Percentiles rank a stretch among this genome's conserved stretches.
Conservation (phyloP, 176 grass and related monocot species). For the Avena sativa region DNA sequence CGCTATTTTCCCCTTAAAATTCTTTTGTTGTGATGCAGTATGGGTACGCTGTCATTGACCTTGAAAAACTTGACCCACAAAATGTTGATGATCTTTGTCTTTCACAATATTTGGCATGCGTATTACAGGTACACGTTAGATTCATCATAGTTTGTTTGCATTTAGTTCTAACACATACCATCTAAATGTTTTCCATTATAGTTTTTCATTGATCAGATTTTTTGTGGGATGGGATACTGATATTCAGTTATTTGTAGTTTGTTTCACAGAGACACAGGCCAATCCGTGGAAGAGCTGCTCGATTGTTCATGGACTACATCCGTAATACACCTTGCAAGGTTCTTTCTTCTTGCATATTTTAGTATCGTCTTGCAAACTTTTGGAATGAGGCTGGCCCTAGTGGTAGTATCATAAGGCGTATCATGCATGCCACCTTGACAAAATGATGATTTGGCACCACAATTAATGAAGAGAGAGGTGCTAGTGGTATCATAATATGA, state of each 20-base stretch:
- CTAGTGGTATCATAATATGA: too few relatives aligned
- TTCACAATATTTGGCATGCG: constrained; percentile 68
- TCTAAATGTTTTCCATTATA: background rate
- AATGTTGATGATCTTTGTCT: constrained; percentile 82
- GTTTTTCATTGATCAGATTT: background rate
- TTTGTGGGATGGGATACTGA: constrained; percentile 12
- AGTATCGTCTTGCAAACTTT: constrained; percentile 25
- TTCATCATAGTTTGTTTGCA: background rate
- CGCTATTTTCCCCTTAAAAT: background rate
- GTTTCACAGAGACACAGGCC: constrained; percentile 88
- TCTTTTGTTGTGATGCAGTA: constrained; percentile 56
- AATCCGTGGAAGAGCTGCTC: constrained; percentile 73
- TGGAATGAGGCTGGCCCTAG: background rate
- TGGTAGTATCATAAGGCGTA: too few relatives aligned
- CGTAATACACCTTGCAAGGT: constrained; percentile 89
- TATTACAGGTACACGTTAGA: constrained; percentile 75
- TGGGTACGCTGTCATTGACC: constrained; percentile 85
- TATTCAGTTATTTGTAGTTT: constrained; percentile 61
- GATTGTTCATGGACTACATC: constrained; percentile 73
- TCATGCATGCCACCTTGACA: too few relatives aligned
- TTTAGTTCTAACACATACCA: constrained; percentile 3
- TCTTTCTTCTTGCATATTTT: constrained; percentile 44
- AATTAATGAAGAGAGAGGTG: too few relatives aligned
- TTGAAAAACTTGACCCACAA: constrained; percentile 76
- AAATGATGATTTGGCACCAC: too few relatives aligned